Conservation (phyloP, 2,329 filamentous ascomycete species). For the Nigrograna mackinnonii region DNA sequence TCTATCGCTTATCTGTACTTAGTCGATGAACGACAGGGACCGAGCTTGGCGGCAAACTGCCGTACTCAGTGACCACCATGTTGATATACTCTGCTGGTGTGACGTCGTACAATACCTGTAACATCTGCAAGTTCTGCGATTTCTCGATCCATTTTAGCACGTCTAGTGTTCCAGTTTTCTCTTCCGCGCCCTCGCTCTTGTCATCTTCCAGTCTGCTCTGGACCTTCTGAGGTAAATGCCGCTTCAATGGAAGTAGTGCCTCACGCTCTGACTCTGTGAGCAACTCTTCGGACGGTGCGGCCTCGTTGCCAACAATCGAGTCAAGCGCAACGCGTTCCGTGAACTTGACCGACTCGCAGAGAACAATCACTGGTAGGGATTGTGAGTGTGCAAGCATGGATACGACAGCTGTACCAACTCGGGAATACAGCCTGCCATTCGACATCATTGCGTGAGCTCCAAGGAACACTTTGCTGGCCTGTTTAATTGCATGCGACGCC, state of each 20-base stretch:
- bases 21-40: constrained; percentile 75
- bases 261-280: constrained; percentile 40
- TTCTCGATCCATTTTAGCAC: constrained; percentile 42
- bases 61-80: constrained; percentile 89
- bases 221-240: constrained; percentile 20
- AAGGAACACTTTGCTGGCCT: constrained; percentile 75
- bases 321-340: constrained; percentile 87
- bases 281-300: constrained; percentile 74
- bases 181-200: constrained; percentile 17
- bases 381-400: constrained; percentile 79
- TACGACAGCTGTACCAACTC: constrained; percentile 83
- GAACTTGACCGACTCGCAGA: constrained; percentile 96
- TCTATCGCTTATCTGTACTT: constrained; percentile 33
- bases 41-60: constrained; percentile 81
- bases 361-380: constrained; percentile 80
- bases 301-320: constrained; percentile 92
- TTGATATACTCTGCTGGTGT: constrained; percentile 86
- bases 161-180: constrained; percentile 26
- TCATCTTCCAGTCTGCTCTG: constrained; percentile 14
- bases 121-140: constrained; percentile 56
- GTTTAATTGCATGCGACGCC: constrained; percentile 72
- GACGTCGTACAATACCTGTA: constrained; percentile 87
- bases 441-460: constrained; percentile 92
- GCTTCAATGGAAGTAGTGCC: constrained; percentile 33
- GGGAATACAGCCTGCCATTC: constrained; percentile 87